Conservation (phyloP, 345 rosid genomes). For the Brassica rapa region DNA sequence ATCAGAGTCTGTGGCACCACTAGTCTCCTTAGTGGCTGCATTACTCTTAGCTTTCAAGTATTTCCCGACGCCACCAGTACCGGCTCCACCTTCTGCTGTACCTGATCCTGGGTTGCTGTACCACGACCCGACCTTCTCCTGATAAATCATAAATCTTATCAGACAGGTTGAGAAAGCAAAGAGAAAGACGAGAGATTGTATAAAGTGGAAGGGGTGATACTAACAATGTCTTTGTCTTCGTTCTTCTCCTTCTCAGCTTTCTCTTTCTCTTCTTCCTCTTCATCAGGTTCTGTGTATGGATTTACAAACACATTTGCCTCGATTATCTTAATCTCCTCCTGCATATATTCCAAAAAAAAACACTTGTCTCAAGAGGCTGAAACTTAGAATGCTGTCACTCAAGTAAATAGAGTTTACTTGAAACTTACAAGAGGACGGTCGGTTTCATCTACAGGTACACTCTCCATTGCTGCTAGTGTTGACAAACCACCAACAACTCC, state of each 20-base stretch:
- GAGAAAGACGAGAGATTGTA: slow-evolving; percentile 1
- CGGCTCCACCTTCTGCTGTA: slow-evolving; percentile 49
- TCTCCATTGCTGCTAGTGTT: slow-evolving; percentile 84
- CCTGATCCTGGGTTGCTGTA: slow-evolving; percentile 88
- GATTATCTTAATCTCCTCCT: slow-evolving; percentile 88
- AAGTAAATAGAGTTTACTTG: neutral
- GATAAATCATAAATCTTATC: slow-evolving; percentile 14
- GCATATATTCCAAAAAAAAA: slow-evolving; percentile 37
- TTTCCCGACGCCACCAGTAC: slow-evolving; percentile 71
- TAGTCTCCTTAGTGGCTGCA: slow-evolving; percentile 39
- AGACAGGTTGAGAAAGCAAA: neutral
- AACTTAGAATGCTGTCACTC: neutral
- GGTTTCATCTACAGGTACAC: slow-evolving; percentile 77
- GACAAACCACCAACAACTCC: slow-evolving; percentile 90
- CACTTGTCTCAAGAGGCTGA: slow-evolving; percentile 6
- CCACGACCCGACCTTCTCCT: slow-evolving; percentile 91
- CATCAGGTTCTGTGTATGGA: slow-evolving; percentile 80
- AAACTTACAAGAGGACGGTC: slow-evolving; percentile 81
- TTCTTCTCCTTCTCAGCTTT: slow-evolving; percentile 58
- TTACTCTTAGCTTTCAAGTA: slow-evolving; percentile 66
- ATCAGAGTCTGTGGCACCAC: slow-evolving; percentile 35
- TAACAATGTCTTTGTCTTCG: slow-evolving; percentile 58
- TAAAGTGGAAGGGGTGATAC: slow-evolving; percentile 30
- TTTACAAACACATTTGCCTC: slow-evolving; percentile 75
- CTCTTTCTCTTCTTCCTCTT: slow-evolving; percentile 78